A percentile compares a stretch with the other conserved stretches of the same genome.
phyloP scores from a whole-genome alignment of 148 eudicot species.

The Fagopyrum homotropicum region DNA sequence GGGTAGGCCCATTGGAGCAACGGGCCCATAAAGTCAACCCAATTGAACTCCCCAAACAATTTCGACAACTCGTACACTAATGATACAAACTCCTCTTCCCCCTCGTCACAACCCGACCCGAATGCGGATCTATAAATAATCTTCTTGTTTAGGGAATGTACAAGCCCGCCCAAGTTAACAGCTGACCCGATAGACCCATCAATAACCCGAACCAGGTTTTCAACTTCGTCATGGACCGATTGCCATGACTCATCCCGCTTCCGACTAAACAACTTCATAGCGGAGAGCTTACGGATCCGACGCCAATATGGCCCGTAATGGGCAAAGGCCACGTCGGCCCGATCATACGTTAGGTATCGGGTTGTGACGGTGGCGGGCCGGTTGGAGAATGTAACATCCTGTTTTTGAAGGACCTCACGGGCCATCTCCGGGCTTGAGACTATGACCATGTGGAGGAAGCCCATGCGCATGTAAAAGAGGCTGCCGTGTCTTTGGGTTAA shows the following conservation, averaged over 20 bases:
- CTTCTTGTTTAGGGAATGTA: constrained; percentile 40
- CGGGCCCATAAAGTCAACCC: constrained; percentile 64
- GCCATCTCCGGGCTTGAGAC: constrained; percentile 26
- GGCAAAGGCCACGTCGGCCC: constrained; percentile 43
- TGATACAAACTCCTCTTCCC: constrained; percentile 49
- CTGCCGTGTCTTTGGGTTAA: constrained; percentile 27
- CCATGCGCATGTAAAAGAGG: constrained; percentile 24
- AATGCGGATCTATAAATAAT: constrained; percentile 58
- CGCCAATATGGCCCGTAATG: constrained; percentile 81
- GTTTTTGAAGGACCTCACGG: constrained; percentile 21
- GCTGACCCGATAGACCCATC: constrained; percentile 26
- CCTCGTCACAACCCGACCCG: constrained; percentile 42
- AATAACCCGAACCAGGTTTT: constrained; percentile 22
- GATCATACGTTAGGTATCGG: constrained; percentile 22
- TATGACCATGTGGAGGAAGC: constrained; percentile 22
- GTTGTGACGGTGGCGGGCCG: constrained; percentile 24
- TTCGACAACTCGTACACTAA: constrained; percentile 56
- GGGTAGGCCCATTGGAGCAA: constrained; percentile 52
- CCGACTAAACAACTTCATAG: constrained; percentile 61
- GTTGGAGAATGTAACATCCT: constrained; percentile 19
- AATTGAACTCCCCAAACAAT: constrained; percentile 54
- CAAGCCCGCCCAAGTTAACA: constrained; percentile 44
- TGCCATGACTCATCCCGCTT: constrained; percentile 64
- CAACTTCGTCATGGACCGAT: constrained; percentile 50
- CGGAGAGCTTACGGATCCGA: constrained; percentile 71